These are phyloP conservation scores for Bigelowiella natans DNA, from an alignment of 78 protist species.

Conservation along the genomic window DNA sequence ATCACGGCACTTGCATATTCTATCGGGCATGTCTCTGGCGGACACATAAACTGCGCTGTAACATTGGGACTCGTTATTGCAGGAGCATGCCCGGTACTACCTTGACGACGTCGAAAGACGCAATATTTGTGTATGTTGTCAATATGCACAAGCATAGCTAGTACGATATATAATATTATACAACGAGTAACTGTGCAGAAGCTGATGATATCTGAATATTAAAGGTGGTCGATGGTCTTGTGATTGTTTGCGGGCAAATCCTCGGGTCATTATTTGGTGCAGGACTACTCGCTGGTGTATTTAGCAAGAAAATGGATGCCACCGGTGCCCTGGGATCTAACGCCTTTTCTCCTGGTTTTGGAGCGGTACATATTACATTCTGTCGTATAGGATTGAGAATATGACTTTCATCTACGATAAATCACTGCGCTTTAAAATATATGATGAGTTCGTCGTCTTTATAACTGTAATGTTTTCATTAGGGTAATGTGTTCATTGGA, in stretches of 20 bases:
- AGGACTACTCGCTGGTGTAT: not conserved
- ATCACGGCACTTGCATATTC: not conserved
- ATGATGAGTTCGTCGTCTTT: too few species aligned
- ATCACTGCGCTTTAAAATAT: too few species aligned
- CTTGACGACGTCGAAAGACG: too few species aligned
- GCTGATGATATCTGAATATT: not conserved
- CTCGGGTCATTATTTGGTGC: not conserved
- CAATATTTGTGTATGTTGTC: too few species aligned
- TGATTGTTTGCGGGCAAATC: not conserved
- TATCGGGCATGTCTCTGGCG: not conserved
- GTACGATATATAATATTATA: not conserved
- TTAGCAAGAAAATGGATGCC: not conserved
- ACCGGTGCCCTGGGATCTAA: not conserved
- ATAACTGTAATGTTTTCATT: too few species aligned
- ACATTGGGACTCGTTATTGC: not conserved
- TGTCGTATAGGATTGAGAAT: too few species aligned
- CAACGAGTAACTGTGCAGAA: not conserved
- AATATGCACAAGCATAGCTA: too few species aligned
- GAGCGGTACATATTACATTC: too few species aligned
- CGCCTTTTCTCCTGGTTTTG: not conserved
- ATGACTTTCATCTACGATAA: too few species aligned
- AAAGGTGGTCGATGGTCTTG: not conserved
- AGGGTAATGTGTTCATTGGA: not conserved
- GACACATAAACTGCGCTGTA: not conserved
- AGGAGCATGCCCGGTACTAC: too few species aligned